Evolutionary conservation across 768 basidiomycete species (phyloP), one percentile per base, ranked within the genome.

Genomic region (Pleurotus pulmonarius): DNA sequence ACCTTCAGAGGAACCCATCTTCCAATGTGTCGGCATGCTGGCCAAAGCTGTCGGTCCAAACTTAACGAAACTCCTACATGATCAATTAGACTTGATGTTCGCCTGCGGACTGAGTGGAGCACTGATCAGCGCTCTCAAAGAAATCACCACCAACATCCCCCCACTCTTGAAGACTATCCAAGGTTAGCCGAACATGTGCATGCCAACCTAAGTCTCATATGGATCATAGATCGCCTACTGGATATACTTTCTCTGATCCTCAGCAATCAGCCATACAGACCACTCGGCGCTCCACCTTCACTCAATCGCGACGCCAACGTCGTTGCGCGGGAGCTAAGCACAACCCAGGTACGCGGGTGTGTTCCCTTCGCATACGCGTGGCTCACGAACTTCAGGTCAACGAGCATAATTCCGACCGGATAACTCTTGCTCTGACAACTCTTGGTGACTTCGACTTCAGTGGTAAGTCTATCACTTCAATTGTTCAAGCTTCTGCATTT

Each of bases 11-110:
- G 94, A 94, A 61, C 90, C 95, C 0, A 94, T 98, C 57, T 98
- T 99, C 66, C 92, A 98, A 77, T 98, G 97, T 70, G 83, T 99
- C 58, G 93, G 93, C 38, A 96, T 98, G 94, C 77, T 99, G 43
- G 93, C 95, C 1, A 83, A 86, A 1, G 92, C 97, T 7, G 94
- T 99, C 29, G 97, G 97, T 0, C 94, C 94, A 2, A 96, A 94
- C 69, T 75, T 99, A 46, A 98, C 97, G 0, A 94, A 96, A 66
- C 79, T 96, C 46, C 79, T 99, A 56, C 97, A 98, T 70, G 97
- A 98, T 65, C 90, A 98, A 62, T 83, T 99, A 29, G 95, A 98
- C 68, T 76, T 97, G 41, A 98, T 99, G 91, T 90, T 98, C 66
- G 89, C 87, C 0, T 96, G 90, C 66, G 96, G 94, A 2, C 72